Percentiles rank a stretch among this genome's conserved stretches.
Evolutionary conservation across 129 eudicot species (phyloP).

Genomic region (Cynara cardunculus): DNA sequence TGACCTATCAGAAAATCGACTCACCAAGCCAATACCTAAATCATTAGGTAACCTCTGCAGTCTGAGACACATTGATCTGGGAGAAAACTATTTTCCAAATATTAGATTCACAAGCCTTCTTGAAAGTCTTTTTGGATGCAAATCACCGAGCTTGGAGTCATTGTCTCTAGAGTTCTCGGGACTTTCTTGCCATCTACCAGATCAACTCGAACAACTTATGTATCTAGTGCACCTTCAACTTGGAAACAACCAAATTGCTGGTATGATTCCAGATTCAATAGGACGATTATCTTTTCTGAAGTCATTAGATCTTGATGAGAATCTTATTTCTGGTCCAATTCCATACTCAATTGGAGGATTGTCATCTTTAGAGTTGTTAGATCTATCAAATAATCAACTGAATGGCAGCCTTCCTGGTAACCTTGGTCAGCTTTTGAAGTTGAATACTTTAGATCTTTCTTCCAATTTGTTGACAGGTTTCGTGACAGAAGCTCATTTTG

Average conservation of each 20-base stretch:
- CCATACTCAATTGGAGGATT: conserved; percentile 29
- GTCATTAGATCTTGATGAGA: conserved; percentile 21
- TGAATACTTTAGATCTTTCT: conserved; percentile 8
- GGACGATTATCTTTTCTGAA: background rate
- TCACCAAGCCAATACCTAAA: background rate
- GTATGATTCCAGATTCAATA: background rate
- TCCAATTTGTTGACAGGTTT: conserved; percentile 14
- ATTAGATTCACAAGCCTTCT: background rate
- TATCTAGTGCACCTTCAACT: background rate
- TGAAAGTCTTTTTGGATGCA: background rate
- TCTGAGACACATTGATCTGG: background rate
- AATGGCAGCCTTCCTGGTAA: conserved; percentile 32
- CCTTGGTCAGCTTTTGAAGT: conserved; percentile 29
- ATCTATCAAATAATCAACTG: conserved; percentile 17
- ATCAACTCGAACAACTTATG: background rate
- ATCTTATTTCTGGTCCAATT: conserved; percentile 22
- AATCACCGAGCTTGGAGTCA: background rate
- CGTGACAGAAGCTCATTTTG: conserved; percentile 15
- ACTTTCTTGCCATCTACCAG: background rate
- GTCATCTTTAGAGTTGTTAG: conserved; percentile 13
- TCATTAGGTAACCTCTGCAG: background rate
- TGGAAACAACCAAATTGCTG: background rate
- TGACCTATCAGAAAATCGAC: background rate
- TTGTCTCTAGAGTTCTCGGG: background rate
- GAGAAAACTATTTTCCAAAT: background rate